Percentiles rank a stretch among this genome's conserved stretches.
Evolutionary conservation across 2,329 filamentous ascomycete genomes (phyloP).

Genomic region (Parascedosporium putredinis): DNA sequence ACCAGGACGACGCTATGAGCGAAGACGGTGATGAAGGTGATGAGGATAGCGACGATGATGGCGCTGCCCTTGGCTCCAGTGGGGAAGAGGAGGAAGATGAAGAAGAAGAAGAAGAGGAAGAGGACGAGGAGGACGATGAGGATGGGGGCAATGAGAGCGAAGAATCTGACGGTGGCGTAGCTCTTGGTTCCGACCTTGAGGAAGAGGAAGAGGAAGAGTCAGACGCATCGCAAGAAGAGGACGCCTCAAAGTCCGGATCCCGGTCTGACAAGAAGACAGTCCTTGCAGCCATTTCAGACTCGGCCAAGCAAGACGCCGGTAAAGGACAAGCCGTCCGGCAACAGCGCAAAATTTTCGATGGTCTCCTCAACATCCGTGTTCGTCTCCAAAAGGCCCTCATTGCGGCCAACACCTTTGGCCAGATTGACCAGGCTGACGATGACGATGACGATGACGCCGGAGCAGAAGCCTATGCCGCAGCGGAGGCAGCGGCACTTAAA

Average conservation of each 20-base stretch:
- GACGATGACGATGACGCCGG: slow-evolving; percentile 22
- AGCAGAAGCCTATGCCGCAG: slow-evolving; percentile 55
- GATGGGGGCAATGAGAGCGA: slow-evolving; percentile 25
- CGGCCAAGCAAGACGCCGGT: slow-evolving; percentile 47
- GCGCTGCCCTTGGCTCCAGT: slow-evolving; percentile 21
- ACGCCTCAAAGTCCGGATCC: slow-evolving; percentile 17
- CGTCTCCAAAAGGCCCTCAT: slow-evolving; percentile 85
- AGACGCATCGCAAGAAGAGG: slow-evolving; percentile 19
- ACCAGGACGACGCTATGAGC: slow-evolving; percentile 23
- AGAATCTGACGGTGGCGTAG: slow-evolving; percentile 12
- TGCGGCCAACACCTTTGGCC: slow-evolving; percentile 63
- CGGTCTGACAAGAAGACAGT: slow-evolving; percentile 12
- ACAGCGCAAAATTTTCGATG: slow-evolving; percentile 79
- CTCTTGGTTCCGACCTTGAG: slow-evolving; percentile 22
- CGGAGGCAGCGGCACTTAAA: slow-evolving; percentile 75
- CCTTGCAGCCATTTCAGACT: slow-evolving; percentile 11
- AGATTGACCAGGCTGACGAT: slow-evolving; percentile 24
- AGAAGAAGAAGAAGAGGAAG: slow-evolving; percentile 20
- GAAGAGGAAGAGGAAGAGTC: slow-evolving; percentile 23
- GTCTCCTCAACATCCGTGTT: slow-evolving; percentile 81
- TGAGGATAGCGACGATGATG: slow-evolving; percentile 27
- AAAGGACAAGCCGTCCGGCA: slow-evolving; percentile 81
- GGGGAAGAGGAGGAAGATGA: slow-evolving; percentile 24
- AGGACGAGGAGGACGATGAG: slow-evolving; percentile 21
- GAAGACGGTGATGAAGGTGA: slow-evolving; percentile 23